Evolutionary conservation across 2,329 filamentous ascomycete species (phyloP), one percentile per base, ranked within the genome.

Genomic region (Chalaropsis ovoidea): DNA sequence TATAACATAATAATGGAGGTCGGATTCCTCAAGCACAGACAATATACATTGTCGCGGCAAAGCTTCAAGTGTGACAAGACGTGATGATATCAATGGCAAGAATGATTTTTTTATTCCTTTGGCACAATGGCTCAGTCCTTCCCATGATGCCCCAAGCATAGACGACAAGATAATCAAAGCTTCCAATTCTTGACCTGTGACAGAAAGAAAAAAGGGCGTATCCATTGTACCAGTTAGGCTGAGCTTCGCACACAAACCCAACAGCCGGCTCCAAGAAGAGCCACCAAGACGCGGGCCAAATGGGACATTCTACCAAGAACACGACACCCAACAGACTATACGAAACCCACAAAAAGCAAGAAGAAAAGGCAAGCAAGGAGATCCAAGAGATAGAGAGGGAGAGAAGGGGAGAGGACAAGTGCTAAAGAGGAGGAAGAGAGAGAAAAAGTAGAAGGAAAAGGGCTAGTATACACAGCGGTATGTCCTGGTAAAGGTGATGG

Each of bases 391-490:
- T 5, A 35, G 17, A 58, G 31, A 39, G 54, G 8, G 54, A 19
- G 54, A 19, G 54, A n/a, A 10, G 27, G 27, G 13, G 27, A 31
- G 6, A 58, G 54, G 54, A 58, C 54, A 58, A 3, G 31, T 35
- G 54, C 54, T 58, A 45, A 62, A 56, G 17, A 19, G 60, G 49
- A 42, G 47, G 22, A 27, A 15, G 15, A 24, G 11, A 22, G 24
- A 7, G 47, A 27, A n/a, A 4, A n/a, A 7, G 35, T 39, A 39
- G 8, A 39, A 35, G 63, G 45, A 43, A 22, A 54, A 27, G 8
- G 54, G 54, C 41, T 65, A 62, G 47, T 65, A 52, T 65, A 65
- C 64, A 65, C 64, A 62, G 64, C 52, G 64, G 24, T 56, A 61
- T 62, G 64, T 49, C 58, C 58, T 41, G 39, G 11, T 35, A 19